Evolutionary conservation across 2,329 filamentous ascomycete genomes (phyloP).

Genomic region (Aureobasidium sp.): DNA sequence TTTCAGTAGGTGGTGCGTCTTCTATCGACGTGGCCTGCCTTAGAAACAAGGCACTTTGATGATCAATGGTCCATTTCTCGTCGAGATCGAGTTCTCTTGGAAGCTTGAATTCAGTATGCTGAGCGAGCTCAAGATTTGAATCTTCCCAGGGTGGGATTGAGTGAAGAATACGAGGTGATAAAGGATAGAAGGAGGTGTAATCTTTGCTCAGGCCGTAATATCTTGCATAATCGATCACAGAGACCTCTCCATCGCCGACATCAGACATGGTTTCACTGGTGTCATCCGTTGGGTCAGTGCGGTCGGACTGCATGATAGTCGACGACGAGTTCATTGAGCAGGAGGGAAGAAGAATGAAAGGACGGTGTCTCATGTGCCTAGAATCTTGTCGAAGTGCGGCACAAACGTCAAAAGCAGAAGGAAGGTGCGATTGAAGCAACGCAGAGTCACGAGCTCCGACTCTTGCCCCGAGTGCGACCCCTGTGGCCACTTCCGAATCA

Average conservation of each 20-base stretch:
- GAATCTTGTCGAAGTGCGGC: too few species aligned
- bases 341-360: neutral
- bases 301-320: neutral
- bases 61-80: constrained; percentile 24
- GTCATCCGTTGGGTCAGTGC: neutral
- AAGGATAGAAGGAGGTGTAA: constrained; percentile 28
- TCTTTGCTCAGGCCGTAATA: constrained; percentile 37
- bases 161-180: constrained; percentile 18
- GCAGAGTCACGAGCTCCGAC: too few species aligned
- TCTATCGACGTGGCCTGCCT: constrained; percentile 10
- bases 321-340: neutral
- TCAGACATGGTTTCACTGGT: neutral
- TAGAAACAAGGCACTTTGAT: constrained; percentile 21
- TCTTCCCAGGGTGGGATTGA: constrained; percentile 14
- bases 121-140: constrained; percentile 23
- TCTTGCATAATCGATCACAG: constrained; percentile 42
- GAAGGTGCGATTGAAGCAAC: neutral
- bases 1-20: neutral
- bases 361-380: too few species aligned
- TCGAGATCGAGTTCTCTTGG: constrained; percentile 27
- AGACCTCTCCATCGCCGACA: constrained; percentile 26
- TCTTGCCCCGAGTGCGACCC: too few species aligned
- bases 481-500: too few species aligned
- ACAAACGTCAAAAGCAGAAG: neutral
- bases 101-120: constrained; percentile 18